Evolutionary conservation across 352 stramenopile species (phyloP).

Genomic region (Globisporangium yorkense): DNA sequence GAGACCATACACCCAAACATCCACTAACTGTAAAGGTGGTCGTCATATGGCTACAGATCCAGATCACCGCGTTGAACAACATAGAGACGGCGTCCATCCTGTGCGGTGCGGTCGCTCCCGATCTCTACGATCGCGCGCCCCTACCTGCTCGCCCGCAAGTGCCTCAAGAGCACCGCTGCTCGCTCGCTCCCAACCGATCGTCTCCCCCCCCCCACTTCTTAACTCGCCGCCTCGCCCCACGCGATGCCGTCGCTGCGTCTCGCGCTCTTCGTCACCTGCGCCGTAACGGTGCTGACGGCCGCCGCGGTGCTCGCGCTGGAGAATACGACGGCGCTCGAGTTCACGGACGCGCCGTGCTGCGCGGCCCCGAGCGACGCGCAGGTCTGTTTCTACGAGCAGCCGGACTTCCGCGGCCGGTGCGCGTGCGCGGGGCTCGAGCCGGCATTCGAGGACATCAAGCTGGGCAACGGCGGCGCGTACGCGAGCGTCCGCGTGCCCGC

Average conservation of each 20-base stretch:
- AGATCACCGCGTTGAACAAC: too few relatives aligned
- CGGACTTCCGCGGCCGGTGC: slow-evolving; percentile 12
- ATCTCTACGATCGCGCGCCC: not conserved
- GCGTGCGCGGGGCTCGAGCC: slow-evolving; percentile 10
- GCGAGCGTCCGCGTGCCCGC: slow-evolving; percentile 10
- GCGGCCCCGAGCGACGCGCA: slow-evolving; percentile 1
- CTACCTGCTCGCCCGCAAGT: not conserved
- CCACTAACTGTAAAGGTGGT: not conserved
- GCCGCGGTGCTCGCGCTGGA: not conserved
- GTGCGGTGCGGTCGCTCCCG: not conserved
- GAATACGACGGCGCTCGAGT: slow-evolving; percentile 14
- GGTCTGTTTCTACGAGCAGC: slow-evolving; percentile 13
- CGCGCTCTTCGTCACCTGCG: not conserved
- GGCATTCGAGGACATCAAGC: slow-evolving; percentile 12
- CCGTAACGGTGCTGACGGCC: not conserved
- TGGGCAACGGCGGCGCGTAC: slow-evolving; percentile 15
- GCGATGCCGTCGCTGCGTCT: not conserved
- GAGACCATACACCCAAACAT: too few relatives aligned
- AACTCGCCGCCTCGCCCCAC: not conserved
- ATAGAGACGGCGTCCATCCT: not conserved
- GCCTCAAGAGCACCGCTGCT: not conserved
- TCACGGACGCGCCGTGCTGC: slow-evolving; percentile 11
- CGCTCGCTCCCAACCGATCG: not conserved
- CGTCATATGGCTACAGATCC: not conserved
- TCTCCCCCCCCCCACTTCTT: not conserved